Evolutionary conservation across 176 grass and related monocot genomes (phyloP), one percentile per base, ranked within the genome.

Genomic region (Juncus effusus): DNA sequence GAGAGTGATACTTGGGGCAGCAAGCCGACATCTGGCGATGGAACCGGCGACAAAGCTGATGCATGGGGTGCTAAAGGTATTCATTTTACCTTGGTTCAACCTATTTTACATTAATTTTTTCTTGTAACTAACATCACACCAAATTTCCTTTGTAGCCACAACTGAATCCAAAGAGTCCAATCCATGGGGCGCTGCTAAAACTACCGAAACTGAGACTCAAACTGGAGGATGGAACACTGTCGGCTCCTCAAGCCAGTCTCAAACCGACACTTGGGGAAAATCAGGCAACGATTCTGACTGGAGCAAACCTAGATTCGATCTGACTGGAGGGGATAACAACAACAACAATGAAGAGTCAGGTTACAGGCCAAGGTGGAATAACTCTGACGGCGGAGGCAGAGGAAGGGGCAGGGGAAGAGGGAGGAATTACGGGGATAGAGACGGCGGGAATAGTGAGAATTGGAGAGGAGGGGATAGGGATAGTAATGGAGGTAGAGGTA

Each of bases 231-330:
- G 68, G 68, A 72, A 45, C 42, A 51, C 54, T 72, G 68, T 52
- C 19, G 54, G 68, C 37, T 57, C 50, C 14, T 47, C 44, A 9
- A 44, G 68, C 52, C 68, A 72, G 28, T 56, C 54, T 45, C 39
- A 72, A 72, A 57, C 68, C 19, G 53, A 59, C 15, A 47, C 41
- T 14, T 72, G 69, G 69, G 69, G 54, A 3, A 72, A 47, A 9
- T 72, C 69, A 57, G 69, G 54, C 55, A 72, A 72, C 42, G 69
- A 72, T 13, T 13, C 69, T 44, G 69, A 72, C 40, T 72, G 69
- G 69, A 72, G 69, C 39, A 72, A 72, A 45, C 69, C 39, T 6
- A 72, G 15, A 39, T 53, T 72, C 58, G 16, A 38, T 72, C 10
- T 72, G 28, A 44, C 68, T 36, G 54, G 54, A 40, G 54, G 39